phyloP scores from a whole-genome alignment of 129 eudicot species.

The Flaveria linearis region DNA sequence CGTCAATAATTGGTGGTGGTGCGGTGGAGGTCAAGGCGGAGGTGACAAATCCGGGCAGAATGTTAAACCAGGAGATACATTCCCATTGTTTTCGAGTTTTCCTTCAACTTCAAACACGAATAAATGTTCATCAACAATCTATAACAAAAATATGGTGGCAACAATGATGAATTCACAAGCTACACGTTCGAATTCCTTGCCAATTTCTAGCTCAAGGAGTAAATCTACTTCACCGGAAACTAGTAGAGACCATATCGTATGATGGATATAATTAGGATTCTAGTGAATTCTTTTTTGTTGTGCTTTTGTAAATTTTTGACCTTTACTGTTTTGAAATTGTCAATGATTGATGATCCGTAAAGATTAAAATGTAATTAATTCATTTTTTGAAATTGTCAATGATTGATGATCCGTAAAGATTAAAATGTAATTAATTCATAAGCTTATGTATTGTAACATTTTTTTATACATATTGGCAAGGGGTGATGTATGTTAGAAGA shows the following conservation, averaged over 20 bases:
- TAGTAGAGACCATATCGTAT: slow-evolving; percentile 43
- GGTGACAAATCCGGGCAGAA: slow-evolving; percentile 30
- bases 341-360: slow-evolving; percentile 29
- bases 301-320: slow-evolving; percentile 16
- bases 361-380: slow-evolving; percentile 34
- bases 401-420: slow-evolving; percentile 30
- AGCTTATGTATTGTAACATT: not conserved
- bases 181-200: slow-evolving; percentile 43
- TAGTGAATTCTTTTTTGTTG: not conserved
- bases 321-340: slow-evolving; percentile 7
- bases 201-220: slow-evolving; percentile 57
- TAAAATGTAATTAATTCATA: slow-evolving; percentile 32
- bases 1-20: slow-evolving; percentile 63
- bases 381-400: slow-evolving; percentile 8
- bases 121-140: slow-evolving; percentile 45
- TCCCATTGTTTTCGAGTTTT: slow-evolving; percentile 68
- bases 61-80: slow-evolving; percentile 41
- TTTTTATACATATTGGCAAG: not conserved
- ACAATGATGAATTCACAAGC: slow-evolving; percentile 43
- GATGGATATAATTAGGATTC: slow-evolving; percentile 25
- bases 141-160: slow-evolving; percentile 28
- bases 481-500: not conserved
- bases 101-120: slow-evolving; percentile 49
- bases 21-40: slow-evolving; percentile 14
- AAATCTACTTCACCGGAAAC: slow-evolving; percentile 70